Evolutionary conservation across 495 filamentous ascomycete species (phyloP).

Genomic region (Penicillium chermesinum): DNA sequence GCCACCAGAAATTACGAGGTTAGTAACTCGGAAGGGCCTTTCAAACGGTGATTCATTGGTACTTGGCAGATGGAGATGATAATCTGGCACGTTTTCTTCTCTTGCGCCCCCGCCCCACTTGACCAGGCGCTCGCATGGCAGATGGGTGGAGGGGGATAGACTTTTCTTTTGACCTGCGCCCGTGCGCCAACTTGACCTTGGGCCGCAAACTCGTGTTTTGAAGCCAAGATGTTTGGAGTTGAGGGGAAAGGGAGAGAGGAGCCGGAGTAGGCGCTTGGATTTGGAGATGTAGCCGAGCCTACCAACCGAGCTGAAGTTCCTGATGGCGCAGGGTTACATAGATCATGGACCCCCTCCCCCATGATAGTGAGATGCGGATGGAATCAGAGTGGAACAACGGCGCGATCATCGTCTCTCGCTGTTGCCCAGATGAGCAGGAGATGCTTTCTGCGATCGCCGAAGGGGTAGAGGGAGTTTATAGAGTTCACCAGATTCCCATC

Average conservation of each 20-base stretch:
- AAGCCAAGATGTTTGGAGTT: slow-evolving; percentile 10
- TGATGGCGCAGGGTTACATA: slow-evolving; percentile 28
- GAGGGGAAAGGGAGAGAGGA: slow-evolving; percentile 1
- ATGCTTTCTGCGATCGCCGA: neutral
- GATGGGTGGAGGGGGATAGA: neutral
- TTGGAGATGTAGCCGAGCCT: slow-evolving; percentile 10
- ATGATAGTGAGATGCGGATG: too few species aligned
- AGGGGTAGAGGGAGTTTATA: neutral
- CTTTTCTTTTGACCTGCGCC: slow-evolving; percentile 6
- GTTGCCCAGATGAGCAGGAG: too few species aligned
- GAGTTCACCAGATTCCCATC: slow-evolving; percentile 3
- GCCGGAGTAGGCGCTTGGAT: slow-evolving; percentile 5
- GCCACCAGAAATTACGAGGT: neutral
- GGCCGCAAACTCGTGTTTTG: too few species aligned
- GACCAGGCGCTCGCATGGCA: slow-evolving; percentile 3
- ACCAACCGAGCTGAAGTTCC: slow-evolving; percentile 17
- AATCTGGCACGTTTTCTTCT: slow-evolving; percentile 10
- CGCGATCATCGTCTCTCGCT: slow-evolving; percentile 9
- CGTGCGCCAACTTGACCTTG: too few species aligned
- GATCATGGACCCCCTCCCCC: too few species aligned
- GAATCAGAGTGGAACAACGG: slow-evolving; percentile 12
- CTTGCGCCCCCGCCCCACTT: slow-evolving; percentile 11
- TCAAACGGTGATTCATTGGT: slow-evolving; percentile 5
- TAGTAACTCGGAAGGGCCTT: neutral
- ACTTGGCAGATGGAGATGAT: slow-evolving; percentile 11